These are phyloP conservation scores for Cryphonectria japonica DNA, from an alignment of 2,329 filamentous ascomycete species.

Conservation along the genomic window DNA sequence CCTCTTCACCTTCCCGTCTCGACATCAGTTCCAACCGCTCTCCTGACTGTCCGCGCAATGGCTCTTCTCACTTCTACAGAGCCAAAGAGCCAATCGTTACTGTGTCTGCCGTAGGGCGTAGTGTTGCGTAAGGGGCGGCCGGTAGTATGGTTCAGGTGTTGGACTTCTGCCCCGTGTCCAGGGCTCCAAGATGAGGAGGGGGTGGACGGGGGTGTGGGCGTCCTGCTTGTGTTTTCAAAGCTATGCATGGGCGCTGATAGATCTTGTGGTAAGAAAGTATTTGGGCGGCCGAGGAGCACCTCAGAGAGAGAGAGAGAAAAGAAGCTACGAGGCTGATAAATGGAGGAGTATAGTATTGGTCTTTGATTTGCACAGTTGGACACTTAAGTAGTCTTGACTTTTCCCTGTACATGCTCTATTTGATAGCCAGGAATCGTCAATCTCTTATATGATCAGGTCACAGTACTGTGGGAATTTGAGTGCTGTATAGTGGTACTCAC, in stretches of 20 bases:
- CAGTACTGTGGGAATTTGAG: not conserved
- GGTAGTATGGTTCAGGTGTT: conserved; percentile 13
- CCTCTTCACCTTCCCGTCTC: not conserved
- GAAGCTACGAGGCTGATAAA: not conserved
- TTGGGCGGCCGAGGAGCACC: not conserved
- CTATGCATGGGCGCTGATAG: conserved; percentile 14
- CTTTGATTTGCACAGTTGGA: not conserved
- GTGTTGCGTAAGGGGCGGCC: conserved; percentile 27
- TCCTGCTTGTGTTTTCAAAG: conserved; percentile 16
- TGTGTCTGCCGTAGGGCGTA: conserved; percentile 25
- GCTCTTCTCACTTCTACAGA: conserved; percentile 24
- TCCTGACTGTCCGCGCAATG: conserved; percentile 23
- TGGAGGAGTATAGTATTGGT: not conserved
- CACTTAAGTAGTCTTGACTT: not conserved
- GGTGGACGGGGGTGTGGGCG: conserved; percentile 10
- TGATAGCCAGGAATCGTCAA: not conserved
- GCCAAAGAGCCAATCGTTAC: conserved; percentile 29
- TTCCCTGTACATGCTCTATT: not conserved
- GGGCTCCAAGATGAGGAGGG: not conserved
- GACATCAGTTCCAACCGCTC: conserved; percentile 2
- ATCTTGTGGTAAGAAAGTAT: not conserved
- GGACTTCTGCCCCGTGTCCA: not conserved
- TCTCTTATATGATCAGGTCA: not conserved
- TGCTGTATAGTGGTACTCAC: not conserved
- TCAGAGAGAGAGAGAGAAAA: not conserved